A percentile compares a stretch with the other conserved stretches of the same genome.
phyloP scores from a whole-genome alignment of 805 yeast species.

The Candida takata region DNA sequence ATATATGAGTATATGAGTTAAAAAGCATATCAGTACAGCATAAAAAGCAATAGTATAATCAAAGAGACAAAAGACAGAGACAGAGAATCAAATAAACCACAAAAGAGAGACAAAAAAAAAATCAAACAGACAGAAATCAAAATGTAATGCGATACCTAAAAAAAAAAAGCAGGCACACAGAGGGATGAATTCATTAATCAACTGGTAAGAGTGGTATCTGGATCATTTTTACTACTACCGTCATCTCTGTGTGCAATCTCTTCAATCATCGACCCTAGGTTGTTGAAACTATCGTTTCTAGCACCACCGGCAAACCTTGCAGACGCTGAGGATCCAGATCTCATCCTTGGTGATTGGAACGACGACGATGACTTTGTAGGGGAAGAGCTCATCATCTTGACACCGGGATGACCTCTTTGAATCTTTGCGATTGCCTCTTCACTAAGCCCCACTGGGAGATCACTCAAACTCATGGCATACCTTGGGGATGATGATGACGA shows the following conservation, averaged over 20 bases:
- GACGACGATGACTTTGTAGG: neutral
- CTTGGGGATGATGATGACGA: conserved; percentile 4
- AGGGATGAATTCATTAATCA: too few species aligned
- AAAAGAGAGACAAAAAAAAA: neutral
- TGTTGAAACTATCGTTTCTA: conserved; percentile 1
- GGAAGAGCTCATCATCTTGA: neutral
- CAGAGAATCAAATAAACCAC: neutral
- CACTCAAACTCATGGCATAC: conserved; percentile 7
- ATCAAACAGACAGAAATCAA: neutral
- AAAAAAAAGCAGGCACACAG: too few species aligned
- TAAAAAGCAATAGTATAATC: neutral
- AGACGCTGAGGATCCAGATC: neutral
- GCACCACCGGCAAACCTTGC: neutral
- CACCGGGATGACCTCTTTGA: neutral
- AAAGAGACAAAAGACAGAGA: neutral
- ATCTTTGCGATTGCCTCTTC: conserved; percentile 8
- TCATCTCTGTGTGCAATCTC: neutral
- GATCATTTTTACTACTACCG: too few species aligned
- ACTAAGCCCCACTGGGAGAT: conserved; percentile 8
- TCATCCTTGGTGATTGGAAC: neutral
- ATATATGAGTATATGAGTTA: too few species aligned
- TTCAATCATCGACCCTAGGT: conserved; percentile 1
- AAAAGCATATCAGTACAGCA: too few species aligned
- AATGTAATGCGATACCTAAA: too few species aligned
- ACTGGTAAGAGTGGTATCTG: neutral